phyloP scores from a whole-genome alignment of 495 filamentous ascomycete genomes.

The Talaromyces adpressus region DNA sequence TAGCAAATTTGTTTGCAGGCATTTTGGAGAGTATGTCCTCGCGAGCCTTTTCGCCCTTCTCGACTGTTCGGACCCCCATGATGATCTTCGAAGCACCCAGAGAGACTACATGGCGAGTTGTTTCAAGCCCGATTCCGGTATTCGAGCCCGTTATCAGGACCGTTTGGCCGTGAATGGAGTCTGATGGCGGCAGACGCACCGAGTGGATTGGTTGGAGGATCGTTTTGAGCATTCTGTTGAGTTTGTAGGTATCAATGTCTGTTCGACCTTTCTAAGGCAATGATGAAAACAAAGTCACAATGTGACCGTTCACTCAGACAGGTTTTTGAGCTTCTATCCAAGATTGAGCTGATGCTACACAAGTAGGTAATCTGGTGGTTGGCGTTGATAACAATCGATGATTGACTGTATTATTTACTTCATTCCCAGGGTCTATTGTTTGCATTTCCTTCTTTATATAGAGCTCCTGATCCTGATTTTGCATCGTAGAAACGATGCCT shows the following conservation, averaged over 20 bases:
- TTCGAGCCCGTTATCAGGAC: constrained; percentile 32
- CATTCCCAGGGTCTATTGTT: background rate
- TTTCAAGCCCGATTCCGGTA: constrained; percentile 45
- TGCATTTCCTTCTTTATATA: background rate
- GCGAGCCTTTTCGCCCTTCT: constrained; percentile 45
- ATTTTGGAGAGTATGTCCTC: constrained; percentile 19
- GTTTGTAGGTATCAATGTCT: background rate
- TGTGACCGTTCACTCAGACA: background rate
- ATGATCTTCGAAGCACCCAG: constrained; percentile 35
- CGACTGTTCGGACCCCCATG: constrained; percentile 33
- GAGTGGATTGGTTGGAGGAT: background rate
- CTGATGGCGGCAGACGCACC: background rate
- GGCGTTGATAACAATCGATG: no score
- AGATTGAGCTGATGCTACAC: background rate
- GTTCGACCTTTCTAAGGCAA: background rate
- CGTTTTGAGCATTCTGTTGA: background rate
- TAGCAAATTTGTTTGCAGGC: constrained; percentile 16
- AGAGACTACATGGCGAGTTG: constrained; percentile 35
- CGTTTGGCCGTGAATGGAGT: constrained; percentile 17
- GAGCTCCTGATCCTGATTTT: background rate
- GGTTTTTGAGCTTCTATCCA: background rate
- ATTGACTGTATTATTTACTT: background rate
- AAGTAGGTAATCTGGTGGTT: background rate
- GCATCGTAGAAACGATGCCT: no score
- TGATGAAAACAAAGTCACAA: background rate